A percentile compares a stretch with the other conserved stretches of the same genome.
phyloP scores from a whole-genome alignment of 352 stramenopile species.

The Pythium sp. region DNA sequence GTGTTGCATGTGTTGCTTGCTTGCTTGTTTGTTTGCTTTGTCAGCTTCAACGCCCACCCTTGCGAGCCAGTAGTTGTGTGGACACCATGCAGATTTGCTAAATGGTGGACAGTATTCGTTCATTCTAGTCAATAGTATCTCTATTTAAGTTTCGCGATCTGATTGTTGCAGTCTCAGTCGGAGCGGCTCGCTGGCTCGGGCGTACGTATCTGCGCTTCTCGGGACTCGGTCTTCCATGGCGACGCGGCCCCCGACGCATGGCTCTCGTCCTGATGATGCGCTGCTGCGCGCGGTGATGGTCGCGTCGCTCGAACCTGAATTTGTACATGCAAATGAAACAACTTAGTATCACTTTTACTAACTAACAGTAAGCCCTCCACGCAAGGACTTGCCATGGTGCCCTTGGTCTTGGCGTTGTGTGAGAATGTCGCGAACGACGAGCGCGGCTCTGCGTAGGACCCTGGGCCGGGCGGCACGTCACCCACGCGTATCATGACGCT shows the following conservation, averaged over 20 bases:
- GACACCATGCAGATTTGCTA: not conserved
- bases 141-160: not conserved
- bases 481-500: slow-evolving; percentile 72
- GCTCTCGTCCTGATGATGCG: slow-evolving; percentile 6
- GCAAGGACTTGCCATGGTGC: slow-evolving; percentile 14
- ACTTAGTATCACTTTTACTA: not conserved
- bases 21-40: not conserved
- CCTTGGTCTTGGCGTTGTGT: slow-evolving; percentile 66
- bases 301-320: slow-evolving; percentile 18
- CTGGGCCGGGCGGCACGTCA: slow-evolving; percentile 62
- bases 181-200: slow-evolving; percentile 10
- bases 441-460: slow-evolving; percentile 62
- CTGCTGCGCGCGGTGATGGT: slow-evolving; percentile 17
- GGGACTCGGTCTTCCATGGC: slow-evolving; percentile 16
- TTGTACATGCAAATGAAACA: not conserved
- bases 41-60: not conserved
- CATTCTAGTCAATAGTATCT: not conserved
- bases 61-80: not conserved
- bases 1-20: not conserved
- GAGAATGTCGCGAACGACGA: slow-evolving; percentile 75
- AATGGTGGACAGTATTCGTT: not conserved
- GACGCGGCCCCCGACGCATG: not conserved
- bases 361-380: not conserved
- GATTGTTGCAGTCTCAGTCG: not conserved
- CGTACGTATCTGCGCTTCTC: slow-evolving; percentile 15